A percentile compares a stretch with the other conserved stretches of the same genome.
phyloP scores from a whole-genome alignment of 306 rosid genomes.

The Trichosanthes cucumerina region DNA sequence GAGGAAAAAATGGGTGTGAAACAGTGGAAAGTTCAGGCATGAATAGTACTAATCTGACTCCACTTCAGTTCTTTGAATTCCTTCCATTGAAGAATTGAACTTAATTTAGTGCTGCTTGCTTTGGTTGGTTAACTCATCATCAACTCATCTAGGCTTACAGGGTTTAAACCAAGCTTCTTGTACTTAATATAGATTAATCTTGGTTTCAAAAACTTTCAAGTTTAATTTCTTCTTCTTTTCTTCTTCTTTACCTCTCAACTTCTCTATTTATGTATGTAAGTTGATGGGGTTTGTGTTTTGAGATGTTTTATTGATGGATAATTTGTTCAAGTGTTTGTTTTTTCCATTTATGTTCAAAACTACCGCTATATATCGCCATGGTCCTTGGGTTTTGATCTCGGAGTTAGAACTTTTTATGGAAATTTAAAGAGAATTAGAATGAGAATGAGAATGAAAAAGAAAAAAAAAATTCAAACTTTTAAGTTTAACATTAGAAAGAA shows the following conservation, averaged over 20 bases:
- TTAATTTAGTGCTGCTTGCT: neutral
- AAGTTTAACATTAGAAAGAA: neutral
- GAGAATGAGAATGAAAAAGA: neutral
- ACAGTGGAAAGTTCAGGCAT: conserved; percentile 29
- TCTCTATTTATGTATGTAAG: neutral
- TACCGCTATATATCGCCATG: neutral
- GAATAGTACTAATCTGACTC: conserved; percentile 25
- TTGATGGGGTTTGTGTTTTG: conserved; percentile 4
- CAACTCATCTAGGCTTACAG: neutral
- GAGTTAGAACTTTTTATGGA: too few relatives aligned
- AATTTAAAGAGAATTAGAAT: neutral
- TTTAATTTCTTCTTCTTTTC: neutral
- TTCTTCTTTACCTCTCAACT: neutral
- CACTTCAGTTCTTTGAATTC: conserved; percentile 61
- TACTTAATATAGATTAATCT: neutral
- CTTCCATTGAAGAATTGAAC: conserved; percentile 52
- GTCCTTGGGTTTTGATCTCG: neutral
- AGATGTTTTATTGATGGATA: neutral
- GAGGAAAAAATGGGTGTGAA: conserved; percentile 30
- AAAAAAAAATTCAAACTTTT: neutral
- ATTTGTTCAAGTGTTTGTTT: neutral
- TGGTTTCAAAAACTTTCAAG: neutral
- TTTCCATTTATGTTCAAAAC: neutral
- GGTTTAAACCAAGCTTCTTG: neutral
- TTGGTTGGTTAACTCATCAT: neutral